These are phyloP conservation scores for Endocalyx cinctus DNA, from an alignment of 2,329 filamentous ascomycete species.

Conservation along the genomic window DNA sequence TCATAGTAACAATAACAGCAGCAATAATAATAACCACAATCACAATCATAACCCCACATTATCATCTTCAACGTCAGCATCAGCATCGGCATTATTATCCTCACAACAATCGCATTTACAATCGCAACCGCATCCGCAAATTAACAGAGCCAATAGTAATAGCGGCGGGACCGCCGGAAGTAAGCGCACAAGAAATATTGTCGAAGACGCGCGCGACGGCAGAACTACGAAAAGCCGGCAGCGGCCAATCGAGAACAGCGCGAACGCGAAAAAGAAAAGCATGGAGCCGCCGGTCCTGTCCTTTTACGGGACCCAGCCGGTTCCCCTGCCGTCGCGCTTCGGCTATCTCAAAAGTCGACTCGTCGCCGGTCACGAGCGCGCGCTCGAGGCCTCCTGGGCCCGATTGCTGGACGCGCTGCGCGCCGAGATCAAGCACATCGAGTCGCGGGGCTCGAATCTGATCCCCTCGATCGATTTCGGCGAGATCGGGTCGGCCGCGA, in stretches of 20 bases:
- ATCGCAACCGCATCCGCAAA: too few relatives aligned
- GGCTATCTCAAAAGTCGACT: slow-evolving; percentile 52
- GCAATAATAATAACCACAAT: slow-evolving; percentile 6
- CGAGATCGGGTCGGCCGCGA: slow-evolving; percentile 42
- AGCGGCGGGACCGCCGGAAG: slow-evolving; percentile 19
- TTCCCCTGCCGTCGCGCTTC: slow-evolving; percentile 56
- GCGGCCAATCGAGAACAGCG: too few relatives aligned
- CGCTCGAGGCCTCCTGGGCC: slow-evolving; percentile 50
- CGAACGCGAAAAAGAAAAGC: slow-evolving; percentile 27
- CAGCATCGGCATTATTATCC: too few relatives aligned
- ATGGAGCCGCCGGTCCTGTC: slow-evolving; percentile 50
- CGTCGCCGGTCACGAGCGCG: slow-evolving; percentile 49
- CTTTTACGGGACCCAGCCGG: slow-evolving; percentile 53
- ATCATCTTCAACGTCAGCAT: too few relatives aligned
- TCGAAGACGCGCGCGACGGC: slow-evolving; percentile 23
- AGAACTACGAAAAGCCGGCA: slow-evolving; percentile 26
- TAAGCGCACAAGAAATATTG: slow-evolving; percentile 25
- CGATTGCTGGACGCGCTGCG: slow-evolving; percentile 48
- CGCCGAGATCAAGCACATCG: slow-evolving; percentile 48
- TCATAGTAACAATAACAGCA: too few relatives aligned
- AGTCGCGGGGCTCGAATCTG: slow-evolving; percentile 44
- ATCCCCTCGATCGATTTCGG: slow-evolving; percentile 52
- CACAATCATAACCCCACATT: slow-evolving; percentile 1
- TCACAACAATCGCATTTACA: too few relatives aligned
- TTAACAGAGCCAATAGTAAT: too few relatives aligned